A percentile compares a stretch with the other conserved stretches of the same genome.
Conservation (phyloP, 306 rosid species). For the Rubus parviflorus region DNA sequence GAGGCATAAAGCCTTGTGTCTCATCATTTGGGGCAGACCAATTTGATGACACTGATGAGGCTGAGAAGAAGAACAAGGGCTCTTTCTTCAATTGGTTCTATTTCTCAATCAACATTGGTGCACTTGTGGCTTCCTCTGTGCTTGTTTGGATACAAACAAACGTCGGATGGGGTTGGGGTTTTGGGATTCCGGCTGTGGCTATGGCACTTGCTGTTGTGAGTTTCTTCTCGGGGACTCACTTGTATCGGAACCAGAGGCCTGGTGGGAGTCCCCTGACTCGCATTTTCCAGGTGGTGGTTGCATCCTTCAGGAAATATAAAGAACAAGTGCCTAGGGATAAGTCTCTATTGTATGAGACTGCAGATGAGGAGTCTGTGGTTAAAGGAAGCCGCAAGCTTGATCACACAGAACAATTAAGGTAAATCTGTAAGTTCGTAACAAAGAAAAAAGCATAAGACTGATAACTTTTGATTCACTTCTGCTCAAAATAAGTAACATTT, state of each 20-base stretch:
- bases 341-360: slow-evolving; percentile 27
- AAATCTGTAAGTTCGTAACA: not conserved
- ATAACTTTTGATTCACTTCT: not conserved
- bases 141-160: slow-evolving; percentile 33
- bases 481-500: too few species aligned
- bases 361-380: slow-evolving; percentile 14
- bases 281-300: slow-evolving; percentile 30
- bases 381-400: slow-evolving; percentile 31
- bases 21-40: slow-evolving; percentile 27
- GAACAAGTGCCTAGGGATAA: slow-evolving; percentile 17
- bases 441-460: too few species aligned
- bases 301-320: slow-evolving; percentile 16
- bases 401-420: slow-evolving; percentile 27
- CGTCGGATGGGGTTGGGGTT: slow-evolving; percentile 31
- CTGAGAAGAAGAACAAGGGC: slow-evolving; percentile 22
- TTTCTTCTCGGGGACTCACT: slow-evolving; percentile 21
- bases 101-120: slow-evolving; percentile 29
- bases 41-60: slow-evolving; percentile 25
- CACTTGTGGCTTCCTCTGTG: slow-evolving; percentile 29
- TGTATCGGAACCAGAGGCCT: slow-evolving; percentile 32
- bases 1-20: slow-evolving; percentile 22
- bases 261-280: slow-evolving; percentile 29
- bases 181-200: slow-evolving; percentile 27
- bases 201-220: slow-evolving; percentile 33
- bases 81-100: slow-evolving; percentile 29